Percentiles rank a stretch among this genome's conserved stretches.
These are phyloP conservation scores for Vanrija sp. DNA, from an alignment of 1,284 basidiomycete species.

Conservation along the genomic window DNA sequence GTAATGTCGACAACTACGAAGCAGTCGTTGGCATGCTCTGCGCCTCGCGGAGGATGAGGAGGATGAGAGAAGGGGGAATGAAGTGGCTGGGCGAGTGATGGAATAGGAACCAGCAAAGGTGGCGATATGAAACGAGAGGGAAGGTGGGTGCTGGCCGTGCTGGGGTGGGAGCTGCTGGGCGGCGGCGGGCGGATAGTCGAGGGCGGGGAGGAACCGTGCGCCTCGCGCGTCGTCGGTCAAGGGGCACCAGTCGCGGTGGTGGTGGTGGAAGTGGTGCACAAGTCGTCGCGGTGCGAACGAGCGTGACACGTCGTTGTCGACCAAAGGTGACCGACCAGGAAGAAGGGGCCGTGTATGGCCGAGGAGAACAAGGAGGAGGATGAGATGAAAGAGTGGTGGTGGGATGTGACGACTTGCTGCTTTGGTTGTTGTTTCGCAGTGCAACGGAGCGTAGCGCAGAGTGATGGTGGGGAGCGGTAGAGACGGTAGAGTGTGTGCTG, in stretches of 20 bases:
- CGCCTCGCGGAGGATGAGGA: not conserved
- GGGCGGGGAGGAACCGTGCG: not conserved
- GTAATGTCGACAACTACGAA: too few relatives aligned
- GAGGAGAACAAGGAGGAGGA: constrained; percentile 23
- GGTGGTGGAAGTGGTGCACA: too few relatives aligned
- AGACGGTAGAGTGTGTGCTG: not conserved
- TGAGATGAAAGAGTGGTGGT: not conserved
- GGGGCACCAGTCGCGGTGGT: not conserved
- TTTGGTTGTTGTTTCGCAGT: too few relatives aligned
- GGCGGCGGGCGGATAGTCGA: not conserved
- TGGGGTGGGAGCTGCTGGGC: not conserved
- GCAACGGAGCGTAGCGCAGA: too few relatives aligned
- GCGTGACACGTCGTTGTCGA: not conserved
- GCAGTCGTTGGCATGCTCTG: too few relatives aligned
- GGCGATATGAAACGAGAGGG: constrained; percentile 1
- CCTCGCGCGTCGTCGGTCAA: not conserved
- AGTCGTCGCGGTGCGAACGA: not conserved
- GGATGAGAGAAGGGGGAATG: not conserved
- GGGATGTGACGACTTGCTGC: not conserved
- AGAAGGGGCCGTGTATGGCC: not conserved
- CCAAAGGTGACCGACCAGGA: not conserved
- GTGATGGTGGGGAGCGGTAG: too few relatives aligned
- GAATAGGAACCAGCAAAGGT: not conserved
- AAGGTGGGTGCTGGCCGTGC: too few relatives aligned
- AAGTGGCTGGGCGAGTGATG: not conserved